Evolutionary conservation across 2,329 filamentous ascomycete species (phyloP), one percentile per base, ranked within the genome.

Genomic region (Curvularia lunata): DNA sequence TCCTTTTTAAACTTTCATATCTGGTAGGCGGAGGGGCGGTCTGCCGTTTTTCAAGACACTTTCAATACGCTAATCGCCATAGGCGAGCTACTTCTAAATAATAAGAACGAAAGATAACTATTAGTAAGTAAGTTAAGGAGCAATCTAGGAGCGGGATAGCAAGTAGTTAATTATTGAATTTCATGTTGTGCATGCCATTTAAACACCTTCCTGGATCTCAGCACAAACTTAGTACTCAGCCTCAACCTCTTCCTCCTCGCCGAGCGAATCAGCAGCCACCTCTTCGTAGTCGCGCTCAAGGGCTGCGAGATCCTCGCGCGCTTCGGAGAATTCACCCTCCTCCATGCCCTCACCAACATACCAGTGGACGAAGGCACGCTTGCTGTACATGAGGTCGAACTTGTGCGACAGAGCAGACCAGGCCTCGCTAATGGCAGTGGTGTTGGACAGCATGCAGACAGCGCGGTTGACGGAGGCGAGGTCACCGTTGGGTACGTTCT

Each of bases 331-430:
- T 83, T 99, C 95, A 81, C 95, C 95, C 82, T 99, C 95, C 86
- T 99, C 95, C 95, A 99, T 99, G 88, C 95, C 95, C 86, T 98
- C 95, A 84, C 95, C 95, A 77, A 99, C 95, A 76, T 98, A 99
- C 95, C 95, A 99, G 84, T 99, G 95, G 67, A 99, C 95, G 83
- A 99, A 99, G 63, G 95, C 95, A 85, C 95, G 95, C 90, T 99
- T 99, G 80, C 92, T 96, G 89, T 98, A 97, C 95, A 99, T 99
- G 79, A 99, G 91, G 78, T 99, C 95, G 85, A 99, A 99, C 85
- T 99, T 99, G 87, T 90, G 87, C 62, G 92, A 96, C 66, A 99
- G 88, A 68, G 92, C 92, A 65, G 91, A 93, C 95, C 95, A 99
- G 65, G 95, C 95, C 84, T 98, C 94, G 76, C 94, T 91, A 75